phyloP scores from a whole-genome alignment of 495 filamentous ascomycete species.

The Tuber indicum region DNA sequence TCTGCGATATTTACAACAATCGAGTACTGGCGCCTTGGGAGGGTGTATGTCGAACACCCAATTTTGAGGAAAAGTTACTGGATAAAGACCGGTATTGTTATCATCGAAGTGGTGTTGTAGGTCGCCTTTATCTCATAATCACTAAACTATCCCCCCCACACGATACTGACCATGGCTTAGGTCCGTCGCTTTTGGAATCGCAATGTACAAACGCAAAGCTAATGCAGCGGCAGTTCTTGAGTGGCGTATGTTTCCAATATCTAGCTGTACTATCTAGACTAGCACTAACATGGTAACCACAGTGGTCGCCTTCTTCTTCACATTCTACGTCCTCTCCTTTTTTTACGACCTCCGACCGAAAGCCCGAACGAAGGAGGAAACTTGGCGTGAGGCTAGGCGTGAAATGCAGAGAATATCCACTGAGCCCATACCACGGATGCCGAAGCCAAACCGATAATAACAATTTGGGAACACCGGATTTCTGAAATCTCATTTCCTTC shows the following conservation, averaged over 20 bases:
- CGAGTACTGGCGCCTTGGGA: slow-evolving; percentile 79
- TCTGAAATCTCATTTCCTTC: background rate
- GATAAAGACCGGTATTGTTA: slow-evolving; percentile 72
- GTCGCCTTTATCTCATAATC: slow-evolving; percentile 6
- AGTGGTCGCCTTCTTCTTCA: slow-evolving; percentile 82
- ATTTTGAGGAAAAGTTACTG: slow-evolving; percentile 70
- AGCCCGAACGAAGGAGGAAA: slow-evolving; percentile 53
- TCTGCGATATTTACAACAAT: slow-evolving; percentile 40
- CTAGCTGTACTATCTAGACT: background rate
- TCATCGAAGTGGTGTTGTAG: slow-evolving; percentile 64
- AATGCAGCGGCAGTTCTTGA: slow-evolving; percentile 53
- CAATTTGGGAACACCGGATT: background rate
- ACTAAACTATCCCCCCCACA: background rate
- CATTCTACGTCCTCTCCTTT: slow-evolving; percentile 82
- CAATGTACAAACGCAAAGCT: slow-evolving; percentile 35
- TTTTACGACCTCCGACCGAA: slow-evolving; percentile 81
- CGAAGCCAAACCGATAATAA: background rate
- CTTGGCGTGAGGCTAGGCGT: slow-evolving; percentile 26
- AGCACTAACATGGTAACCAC: background rate
- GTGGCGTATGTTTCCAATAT: slow-evolving; percentile 52
- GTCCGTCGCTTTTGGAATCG: slow-evolving; percentile 46
- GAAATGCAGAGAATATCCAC: slow-evolving; percentile 11
- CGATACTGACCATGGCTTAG: slow-evolving; percentile 14
- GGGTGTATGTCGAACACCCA: slow-evolving; percentile 49
- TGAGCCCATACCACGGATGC: background rate